A percentile compares a stretch with the other conserved stretches of the same genome.
phyloP scores from a whole-genome alignment of 257 asterid genomes.

The Handroanthus guayacan region DNA sequence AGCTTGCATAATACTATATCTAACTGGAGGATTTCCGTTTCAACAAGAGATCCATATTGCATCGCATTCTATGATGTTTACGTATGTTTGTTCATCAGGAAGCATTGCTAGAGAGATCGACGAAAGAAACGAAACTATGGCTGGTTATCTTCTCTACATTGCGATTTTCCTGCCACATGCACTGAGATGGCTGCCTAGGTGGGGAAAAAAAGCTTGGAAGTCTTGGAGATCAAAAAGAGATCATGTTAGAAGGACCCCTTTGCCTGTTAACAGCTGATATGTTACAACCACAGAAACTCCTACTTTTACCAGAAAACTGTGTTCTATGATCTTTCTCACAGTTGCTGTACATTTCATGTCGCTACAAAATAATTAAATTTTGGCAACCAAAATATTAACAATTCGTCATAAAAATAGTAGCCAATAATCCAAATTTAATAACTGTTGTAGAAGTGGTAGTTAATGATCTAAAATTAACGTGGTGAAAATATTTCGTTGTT shows the following conservation, averaged over 20 bases:
- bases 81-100: slow-evolving; percentile 25
- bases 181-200: slow-evolving; percentile 35
- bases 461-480: no score
- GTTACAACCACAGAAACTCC: no score
- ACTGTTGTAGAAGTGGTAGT: no score
- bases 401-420: no score
- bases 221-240: not conserved
- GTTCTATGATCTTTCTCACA: no score
- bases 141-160: not conserved
- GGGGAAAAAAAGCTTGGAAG: slow-evolving; percentile 32
- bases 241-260: slow-evolving; percentile 22
- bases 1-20: slow-evolving; percentile 34
- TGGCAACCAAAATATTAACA: no score
- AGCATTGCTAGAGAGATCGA: not conserved
- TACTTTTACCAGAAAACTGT: no score
- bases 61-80: slow-evolving; percentile 32
- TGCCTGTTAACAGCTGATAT: slow-evolving; percentile 33
- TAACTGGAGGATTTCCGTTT: slow-evolving; percentile 39
- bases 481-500: no score
- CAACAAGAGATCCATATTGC: slow-evolving; percentile 36
- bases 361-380: no score
- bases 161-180: slow-evolving; percentile 29
- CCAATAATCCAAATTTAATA: no score
- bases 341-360: no score
- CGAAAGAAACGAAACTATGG: not conserved